Conservation (phyloP, 371 early-diverging fungal species). For the Polyrhizophydium stewartii region DNA sequence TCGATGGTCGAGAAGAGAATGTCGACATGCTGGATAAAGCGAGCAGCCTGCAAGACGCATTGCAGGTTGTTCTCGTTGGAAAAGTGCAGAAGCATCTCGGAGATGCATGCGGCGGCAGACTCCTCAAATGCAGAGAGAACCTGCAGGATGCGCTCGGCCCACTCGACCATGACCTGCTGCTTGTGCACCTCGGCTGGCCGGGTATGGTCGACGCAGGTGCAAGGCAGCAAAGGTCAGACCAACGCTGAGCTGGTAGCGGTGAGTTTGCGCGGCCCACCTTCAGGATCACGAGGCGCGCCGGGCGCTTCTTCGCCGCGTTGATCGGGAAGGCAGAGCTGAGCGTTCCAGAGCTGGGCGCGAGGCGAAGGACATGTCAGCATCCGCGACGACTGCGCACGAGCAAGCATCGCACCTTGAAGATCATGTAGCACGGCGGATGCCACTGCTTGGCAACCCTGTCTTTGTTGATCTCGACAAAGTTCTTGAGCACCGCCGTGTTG, state of each 20-base stretch:
- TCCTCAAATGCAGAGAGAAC: slow-evolving; percentile 95
- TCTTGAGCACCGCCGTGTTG: slow-evolving; percentile 83
- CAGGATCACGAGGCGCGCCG: slow-evolving; percentile 70
- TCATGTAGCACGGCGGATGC: slow-evolving; percentile 99
- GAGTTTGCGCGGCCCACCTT: no score
- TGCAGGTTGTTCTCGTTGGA: slow-evolving; percentile 79
- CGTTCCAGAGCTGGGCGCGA: slow-evolving; percentile 9
- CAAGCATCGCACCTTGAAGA: slow-evolving; percentile 79
- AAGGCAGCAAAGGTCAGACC: no score
- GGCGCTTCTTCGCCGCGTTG: background rate
- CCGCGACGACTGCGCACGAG: background rate
- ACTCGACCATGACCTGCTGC: slow-evolving; percentile 63
- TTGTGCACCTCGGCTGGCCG: slow-evolving; percentile 19
- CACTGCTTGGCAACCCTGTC: slow-evolving; percentile 62
- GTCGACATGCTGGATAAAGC: slow-evolving; percentile 90
- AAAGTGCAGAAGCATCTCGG: slow-evolving; percentile 91
- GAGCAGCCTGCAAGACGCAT: slow-evolving; percentile 83
- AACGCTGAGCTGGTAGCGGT: no score
- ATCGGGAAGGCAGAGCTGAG: background rate
- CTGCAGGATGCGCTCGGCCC: slow-evolving; percentile 87
- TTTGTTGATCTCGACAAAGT: slow-evolving; percentile 84
- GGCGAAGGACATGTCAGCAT: background rate
- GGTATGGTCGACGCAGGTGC: no score
- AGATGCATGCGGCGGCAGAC: slow-evolving; percentile 94
- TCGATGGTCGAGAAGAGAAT: slow-evolving; percentile 89